Evolutionary conservation across 2,329 filamentous ascomycete genomes (phyloP).

Genomic region (Bipolaris zeicola): DNA sequence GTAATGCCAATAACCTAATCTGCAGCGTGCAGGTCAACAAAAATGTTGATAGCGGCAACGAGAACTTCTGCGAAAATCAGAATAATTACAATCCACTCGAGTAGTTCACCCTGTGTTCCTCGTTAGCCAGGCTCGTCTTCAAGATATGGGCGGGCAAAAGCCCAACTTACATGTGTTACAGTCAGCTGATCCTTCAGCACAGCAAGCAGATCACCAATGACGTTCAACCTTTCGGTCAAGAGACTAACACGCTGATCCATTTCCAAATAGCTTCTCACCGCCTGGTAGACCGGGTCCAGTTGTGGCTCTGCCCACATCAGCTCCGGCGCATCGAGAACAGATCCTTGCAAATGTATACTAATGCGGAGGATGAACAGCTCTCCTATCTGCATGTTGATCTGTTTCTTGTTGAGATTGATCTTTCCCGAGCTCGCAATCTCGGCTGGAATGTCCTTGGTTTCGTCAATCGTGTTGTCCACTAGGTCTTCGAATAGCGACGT

Average conservation of each 20-base stretch:
- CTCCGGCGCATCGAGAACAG: slow-evolving; percentile 93
- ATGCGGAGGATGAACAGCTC: slow-evolving; percentile 97
- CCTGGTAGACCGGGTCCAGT: slow-evolving; percentile 93
- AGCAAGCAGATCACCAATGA: slow-evolving; percentile 90
- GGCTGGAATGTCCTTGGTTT: slow-evolving; percentile 88
- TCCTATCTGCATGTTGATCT: slow-evolving; percentile 99
- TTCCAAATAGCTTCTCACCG: slow-evolving; percentile 92
- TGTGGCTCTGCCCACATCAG: slow-evolving; percentile 99
- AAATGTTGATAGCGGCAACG: slow-evolving; percentile 90
- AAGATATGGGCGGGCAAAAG: not conserved
- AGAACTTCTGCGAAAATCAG: slow-evolving; percentile 95
- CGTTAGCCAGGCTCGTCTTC: slow-evolving; percentile 10
- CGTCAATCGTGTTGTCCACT: slow-evolving; percentile 89
- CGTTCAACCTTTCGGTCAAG: slow-evolving; percentile 85
- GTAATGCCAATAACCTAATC: slow-evolving; percentile 47
- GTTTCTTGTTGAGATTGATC: slow-evolving; percentile 81
- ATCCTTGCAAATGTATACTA: slow-evolving; percentile 97
- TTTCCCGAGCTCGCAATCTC: slow-evolving; percentile 93
- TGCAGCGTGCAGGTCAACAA: slow-evolving; percentile 86
- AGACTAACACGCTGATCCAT: slow-evolving; percentile 95
- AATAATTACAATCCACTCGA: slow-evolving; percentile 76
- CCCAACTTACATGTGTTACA: slow-evolving; percentile 64
- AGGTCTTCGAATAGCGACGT: slow-evolving; percentile 96
- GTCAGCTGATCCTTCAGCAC: slow-evolving; percentile 95
- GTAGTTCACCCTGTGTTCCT: slow-evolving; percentile 50